These are phyloP conservation scores for Stagonosporopsis chrysanthemi DNA, from an alignment of 2,329 filamentous ascomycete genomes.

Conservation along the genomic window DNA sequence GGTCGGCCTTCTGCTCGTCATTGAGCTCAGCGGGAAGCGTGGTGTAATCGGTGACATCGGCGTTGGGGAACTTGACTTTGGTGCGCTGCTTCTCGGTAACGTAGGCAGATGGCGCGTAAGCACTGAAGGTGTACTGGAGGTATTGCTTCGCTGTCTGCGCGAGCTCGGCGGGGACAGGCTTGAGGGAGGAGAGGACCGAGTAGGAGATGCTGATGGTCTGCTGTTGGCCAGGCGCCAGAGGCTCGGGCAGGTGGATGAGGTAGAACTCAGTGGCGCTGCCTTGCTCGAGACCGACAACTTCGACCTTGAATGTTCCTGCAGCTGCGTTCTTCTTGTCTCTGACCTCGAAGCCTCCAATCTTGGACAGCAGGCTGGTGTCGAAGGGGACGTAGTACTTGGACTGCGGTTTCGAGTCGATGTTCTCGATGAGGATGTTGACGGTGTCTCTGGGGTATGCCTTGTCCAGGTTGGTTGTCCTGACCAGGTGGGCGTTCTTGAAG, in stretches of 20 bases:
- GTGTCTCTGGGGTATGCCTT: slow-evolving; percentile 91
- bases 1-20: slow-evolving; percentile 69
- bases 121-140: slow-evolving; percentile 84
- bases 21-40: slow-evolving; percentile 67
- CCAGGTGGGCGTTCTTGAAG: slow-evolving; percentile 92
- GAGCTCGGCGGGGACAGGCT: slow-evolving; percentile 81
- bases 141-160: slow-evolving; percentile 87
- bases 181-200: slow-evolving; percentile 78
- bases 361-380: slow-evolving; percentile 74
- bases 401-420: slow-evolving; percentile 79
- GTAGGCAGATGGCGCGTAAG: slow-evolving; percentile 85
- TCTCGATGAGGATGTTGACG: slow-evolving; percentile 94
- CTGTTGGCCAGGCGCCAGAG: slow-evolving; percentile 78
- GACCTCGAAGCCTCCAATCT: slow-evolving; percentile 86
- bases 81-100: slow-evolving; percentile 92
- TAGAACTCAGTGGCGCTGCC: slow-evolving; percentile 72
- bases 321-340: slow-evolving; percentile 85
- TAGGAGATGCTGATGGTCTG: slow-evolving; percentile 89
- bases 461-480: slow-evolving; percentile 89
- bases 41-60: slow-evolving; percentile 85
- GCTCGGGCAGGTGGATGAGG: slow-evolving; percentile 77
- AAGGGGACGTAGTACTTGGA: slow-evolving; percentile 93
- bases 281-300: slow-evolving; percentile 67
- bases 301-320: slow-evolving; percentile 71
- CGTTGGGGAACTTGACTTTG: slow-evolving; percentile 85